Conservation (phyloP, 495 filamentous ascomycete species). For the Patellaria atrata region DNA sequence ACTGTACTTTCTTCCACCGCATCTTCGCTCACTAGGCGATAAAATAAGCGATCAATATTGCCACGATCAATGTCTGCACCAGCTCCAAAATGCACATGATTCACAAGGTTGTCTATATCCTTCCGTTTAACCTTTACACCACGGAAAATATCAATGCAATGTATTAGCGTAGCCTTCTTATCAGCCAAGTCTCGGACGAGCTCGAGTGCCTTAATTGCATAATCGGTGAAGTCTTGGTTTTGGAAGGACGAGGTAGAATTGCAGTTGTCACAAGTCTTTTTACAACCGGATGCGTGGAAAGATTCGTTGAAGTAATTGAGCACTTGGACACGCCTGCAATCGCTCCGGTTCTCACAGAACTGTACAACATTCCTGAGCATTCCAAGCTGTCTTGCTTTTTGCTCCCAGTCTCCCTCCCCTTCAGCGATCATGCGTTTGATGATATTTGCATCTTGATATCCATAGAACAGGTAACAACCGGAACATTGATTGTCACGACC, state of each 20-base stretch:
- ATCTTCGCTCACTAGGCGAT: slow-evolving; percentile 46
- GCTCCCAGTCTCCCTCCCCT: slow-evolving; percentile 55
- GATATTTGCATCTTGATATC: slow-evolving; percentile 52
- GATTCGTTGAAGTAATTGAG: slow-evolving; percentile 82
- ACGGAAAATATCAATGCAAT: slow-evolving; percentile 46
- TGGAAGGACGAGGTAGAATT: slow-evolving; percentile 51
- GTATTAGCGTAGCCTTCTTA: slow-evolving; percentile 34
- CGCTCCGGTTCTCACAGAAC: slow-evolving; percentile 74
- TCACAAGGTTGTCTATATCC: slow-evolving; percentile 33
- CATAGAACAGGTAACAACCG: slow-evolving; percentile 80
- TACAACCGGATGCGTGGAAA: slow-evolving; percentile 58
- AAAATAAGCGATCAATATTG: slow-evolving; percentile 51
- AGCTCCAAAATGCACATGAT: slow-evolving; percentile 41
- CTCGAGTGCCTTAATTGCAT: slow-evolving; percentile 50
- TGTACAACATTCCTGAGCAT: slow-evolving; percentile 75
- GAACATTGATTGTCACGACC: slow-evolving; percentile 80
- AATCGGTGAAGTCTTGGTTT: slow-evolving; percentile 56
- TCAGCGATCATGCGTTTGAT: slow-evolving; percentile 63
- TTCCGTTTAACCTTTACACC: slow-evolving; percentile 38
- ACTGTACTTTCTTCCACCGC: slow-evolving; percentile 44
- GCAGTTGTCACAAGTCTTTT: slow-evolving; percentile 75
- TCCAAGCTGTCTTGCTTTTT: slow-evolving; percentile 65
- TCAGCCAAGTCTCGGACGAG: slow-evolving; percentile 42
- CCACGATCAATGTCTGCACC: slow-evolving; percentile 42
- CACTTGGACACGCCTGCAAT: slow-evolving; percentile 78